Conservation (phyloP, 495 filamentous ascomycete genomes). For the Bacidia gigantensis region DNA sequence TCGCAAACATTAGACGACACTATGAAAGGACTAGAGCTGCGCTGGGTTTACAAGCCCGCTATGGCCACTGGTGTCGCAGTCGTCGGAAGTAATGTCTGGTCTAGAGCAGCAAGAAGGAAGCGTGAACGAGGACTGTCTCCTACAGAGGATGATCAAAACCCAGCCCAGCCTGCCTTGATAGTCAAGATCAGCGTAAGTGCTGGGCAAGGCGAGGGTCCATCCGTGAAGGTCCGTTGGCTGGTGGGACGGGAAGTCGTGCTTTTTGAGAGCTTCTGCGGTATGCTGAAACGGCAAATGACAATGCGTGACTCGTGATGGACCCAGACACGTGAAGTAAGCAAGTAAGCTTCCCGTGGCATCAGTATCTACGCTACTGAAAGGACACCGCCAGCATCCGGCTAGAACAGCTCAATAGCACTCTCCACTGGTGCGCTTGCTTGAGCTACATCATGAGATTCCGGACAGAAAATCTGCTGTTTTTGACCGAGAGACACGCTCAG, state of each 20-base stretch:
- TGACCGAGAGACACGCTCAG: too few species aligned
- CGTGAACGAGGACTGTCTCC: slow-evolving; percentile 23
- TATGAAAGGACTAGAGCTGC: slow-evolving; percentile 33
- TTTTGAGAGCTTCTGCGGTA: slow-evolving; percentile 82
- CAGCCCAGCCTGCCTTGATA: slow-evolving; percentile 27
- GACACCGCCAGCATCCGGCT: too few species aligned
- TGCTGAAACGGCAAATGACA: slow-evolving; percentile 52
- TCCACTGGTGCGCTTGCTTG: too few species aligned
- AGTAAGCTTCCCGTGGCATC: too few species aligned
- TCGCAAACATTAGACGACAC: slow-evolving; percentile 27
- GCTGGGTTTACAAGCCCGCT: slow-evolving; percentile 36
- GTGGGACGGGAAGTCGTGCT: slow-evolving; percentile 59
- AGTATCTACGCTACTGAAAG: too few species aligned
- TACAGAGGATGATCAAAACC: slow-evolving; percentile 13
- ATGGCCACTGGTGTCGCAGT: slow-evolving; percentile 37
- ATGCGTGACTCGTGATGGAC: too few species aligned
- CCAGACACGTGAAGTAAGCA: too few species aligned
- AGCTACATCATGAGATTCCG: too few species aligned
- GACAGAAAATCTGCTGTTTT: too few species aligned
- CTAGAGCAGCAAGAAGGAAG: slow-evolving; percentile 46
- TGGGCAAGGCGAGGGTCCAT: slow-evolving; percentile 17
- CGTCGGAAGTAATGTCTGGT: slow-evolving; percentile 58
- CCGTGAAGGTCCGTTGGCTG: slow-evolving; percentile 53
- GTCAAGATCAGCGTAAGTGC: slow-evolving; percentile 32
- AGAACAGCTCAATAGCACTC: too few species aligned